Evolutionary conservation across 2,329 filamentous ascomycete genomes (phyloP).

Genomic region (Pseudocercospora fijiensis): DNA sequence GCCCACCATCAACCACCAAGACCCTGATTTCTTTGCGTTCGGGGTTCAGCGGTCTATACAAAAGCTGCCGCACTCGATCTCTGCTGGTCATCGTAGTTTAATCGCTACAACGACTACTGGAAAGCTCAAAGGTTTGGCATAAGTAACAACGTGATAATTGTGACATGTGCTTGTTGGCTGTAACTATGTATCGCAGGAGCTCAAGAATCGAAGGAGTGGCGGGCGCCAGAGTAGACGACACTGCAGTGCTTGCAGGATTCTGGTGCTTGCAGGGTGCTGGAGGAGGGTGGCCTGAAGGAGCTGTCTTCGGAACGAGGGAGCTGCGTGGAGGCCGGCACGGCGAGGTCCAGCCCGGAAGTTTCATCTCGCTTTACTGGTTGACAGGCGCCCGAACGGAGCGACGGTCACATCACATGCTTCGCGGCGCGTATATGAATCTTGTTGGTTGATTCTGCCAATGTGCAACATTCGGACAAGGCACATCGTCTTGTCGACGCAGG

Average conservation of each 20-base stretch:
- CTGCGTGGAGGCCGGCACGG: background rate
- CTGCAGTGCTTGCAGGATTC: background rate
- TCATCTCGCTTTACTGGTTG: conserved; percentile 2
- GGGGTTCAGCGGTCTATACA: background rate
- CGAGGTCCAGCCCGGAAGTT: background rate
- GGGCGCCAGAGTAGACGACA: background rate
- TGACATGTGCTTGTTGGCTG: background rate
- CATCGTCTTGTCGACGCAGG: background rate
- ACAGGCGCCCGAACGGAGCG: background rate
- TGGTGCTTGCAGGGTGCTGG: background rate
- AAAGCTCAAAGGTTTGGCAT: background rate
- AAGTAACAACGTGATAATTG: background rate
- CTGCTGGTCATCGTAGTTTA: background rate
- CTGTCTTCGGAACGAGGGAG: background rate
- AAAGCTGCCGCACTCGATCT: background rate
- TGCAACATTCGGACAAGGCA: background rate
- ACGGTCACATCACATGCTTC: background rate
- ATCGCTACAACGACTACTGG: background rate
- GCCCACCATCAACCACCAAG: background rate
- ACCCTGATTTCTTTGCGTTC: conserved; percentile 6
- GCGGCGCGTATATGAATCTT: background rate
- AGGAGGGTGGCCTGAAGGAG: background rate
- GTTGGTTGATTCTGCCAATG: background rate
- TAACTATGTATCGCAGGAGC: background rate
- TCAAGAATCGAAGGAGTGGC: background rate